Evolutionary conservation across 2,329 filamentous ascomycete genomes (phyloP).

Genomic region (Arthrocladium fulminans): DNA sequence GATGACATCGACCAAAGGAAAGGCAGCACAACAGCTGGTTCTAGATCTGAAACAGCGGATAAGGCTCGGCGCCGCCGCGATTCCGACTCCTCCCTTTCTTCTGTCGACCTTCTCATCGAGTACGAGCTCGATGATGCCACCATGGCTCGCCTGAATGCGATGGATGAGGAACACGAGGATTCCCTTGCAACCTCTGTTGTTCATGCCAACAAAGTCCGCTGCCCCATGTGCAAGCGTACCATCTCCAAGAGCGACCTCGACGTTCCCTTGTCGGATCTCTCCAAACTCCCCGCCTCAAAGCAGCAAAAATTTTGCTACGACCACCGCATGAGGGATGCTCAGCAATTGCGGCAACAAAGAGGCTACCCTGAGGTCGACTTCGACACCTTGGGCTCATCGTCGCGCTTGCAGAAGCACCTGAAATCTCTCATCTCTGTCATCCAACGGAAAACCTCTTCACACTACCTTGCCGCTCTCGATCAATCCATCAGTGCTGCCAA

Average conservation of each 20-base stretch:
- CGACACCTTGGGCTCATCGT: constrained; percentile 47
- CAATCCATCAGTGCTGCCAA: constrained; percentile 13
- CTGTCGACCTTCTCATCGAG: constrained; percentile 14
- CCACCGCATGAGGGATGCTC: constrained; percentile 17
- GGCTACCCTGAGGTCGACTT: constrained; percentile 67
- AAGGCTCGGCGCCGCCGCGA: background rate
- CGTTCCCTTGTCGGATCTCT: background rate
- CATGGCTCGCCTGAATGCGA: background rate
- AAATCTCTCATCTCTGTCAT: constrained; percentile 51
- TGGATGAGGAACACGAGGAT: constrained; percentile 10
- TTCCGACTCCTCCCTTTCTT: constrained; percentile 19
- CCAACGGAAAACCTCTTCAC: constrained; percentile 45
- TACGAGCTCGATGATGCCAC: constrained; percentile 11
- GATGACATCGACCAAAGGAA: background rate
- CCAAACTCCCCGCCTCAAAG: constrained; percentile 14
- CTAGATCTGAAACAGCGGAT: background rate
- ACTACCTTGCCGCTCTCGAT: constrained; percentile 53
- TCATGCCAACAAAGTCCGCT: background rate
- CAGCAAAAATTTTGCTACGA: constrained; percentile 20
- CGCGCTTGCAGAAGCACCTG: constrained; percentile 44
- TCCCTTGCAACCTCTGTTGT: constrained; percentile 3
- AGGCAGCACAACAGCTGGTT: background rate
- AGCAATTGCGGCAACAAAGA: constrained; percentile 37
- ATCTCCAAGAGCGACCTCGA: constrained; percentile 11
- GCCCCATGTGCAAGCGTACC: constrained; percentile 2